phyloP scores from a whole-genome alignment of 257 asterid genomes.

The Petunia secreta region DNA sequence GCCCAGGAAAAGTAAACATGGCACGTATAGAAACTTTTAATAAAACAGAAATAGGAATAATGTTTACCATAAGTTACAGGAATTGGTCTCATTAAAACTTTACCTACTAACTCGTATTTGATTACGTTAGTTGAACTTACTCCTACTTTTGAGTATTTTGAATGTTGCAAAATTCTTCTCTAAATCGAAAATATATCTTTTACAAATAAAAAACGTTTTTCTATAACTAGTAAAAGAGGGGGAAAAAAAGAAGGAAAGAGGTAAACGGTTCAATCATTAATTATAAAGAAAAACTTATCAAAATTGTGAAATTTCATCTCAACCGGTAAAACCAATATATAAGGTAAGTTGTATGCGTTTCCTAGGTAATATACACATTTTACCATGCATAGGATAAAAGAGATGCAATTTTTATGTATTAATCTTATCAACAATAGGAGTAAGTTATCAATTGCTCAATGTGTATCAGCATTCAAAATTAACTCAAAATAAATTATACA shows the following conservation, averaged over 20 bases:
- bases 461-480: not conserved
- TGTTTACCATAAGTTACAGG: not conserved
- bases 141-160: not conserved
- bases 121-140: not conserved
- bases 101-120: too few species aligned
- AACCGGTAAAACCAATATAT: too few species aligned
- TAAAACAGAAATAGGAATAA: not conserved
- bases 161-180: not conserved
- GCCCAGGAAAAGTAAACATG: not conserved
- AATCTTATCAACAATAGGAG: not conserved
- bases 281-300: too few species aligned
- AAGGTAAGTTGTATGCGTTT: not conserved
- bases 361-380: too few species aligned
- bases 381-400: too few species aligned
- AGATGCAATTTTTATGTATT: not conserved
- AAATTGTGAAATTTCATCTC: too few species aligned
- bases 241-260: not conserved
- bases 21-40: not conserved
- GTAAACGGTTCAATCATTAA: too few species aligned
- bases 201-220: not conserved
- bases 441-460: not conserved
- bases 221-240: not conserved
- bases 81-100: not conserved
- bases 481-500: not conserved
- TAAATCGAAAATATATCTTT: not conserved